phyloP scores from a whole-genome alignment of 768 basidiomycete species.

The Kwoniella heveanensis region DNA sequence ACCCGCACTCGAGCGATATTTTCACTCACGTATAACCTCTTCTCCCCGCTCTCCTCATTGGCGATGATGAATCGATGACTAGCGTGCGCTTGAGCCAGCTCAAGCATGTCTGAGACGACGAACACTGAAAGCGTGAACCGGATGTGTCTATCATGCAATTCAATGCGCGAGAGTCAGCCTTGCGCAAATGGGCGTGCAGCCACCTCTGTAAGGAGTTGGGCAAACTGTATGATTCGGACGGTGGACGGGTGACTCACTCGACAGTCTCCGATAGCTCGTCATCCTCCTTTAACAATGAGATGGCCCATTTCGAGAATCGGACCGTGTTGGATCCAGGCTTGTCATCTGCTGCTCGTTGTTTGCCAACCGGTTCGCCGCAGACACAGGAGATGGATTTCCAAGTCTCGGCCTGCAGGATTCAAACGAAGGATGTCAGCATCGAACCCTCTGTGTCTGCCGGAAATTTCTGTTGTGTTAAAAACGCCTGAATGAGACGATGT shows the following conservation, averaged over 20 bases:
- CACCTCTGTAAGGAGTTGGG: too few relatives aligned
- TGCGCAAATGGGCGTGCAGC: too few relatives aligned
- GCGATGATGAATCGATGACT: slow-evolving; percentile 85
- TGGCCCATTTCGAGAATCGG: slow-evolving; percentile 79
- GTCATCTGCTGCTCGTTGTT: slow-evolving; percentile 26
- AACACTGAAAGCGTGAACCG: slow-evolving; percentile 77
- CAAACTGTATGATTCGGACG: too few relatives aligned
- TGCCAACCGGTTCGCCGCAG: slow-evolving; percentile 79
- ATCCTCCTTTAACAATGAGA: slow-evolving; percentile 64
- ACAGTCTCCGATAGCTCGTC: slow-evolving; percentile 54
- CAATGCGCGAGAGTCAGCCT: slow-evolving; percentile 12
- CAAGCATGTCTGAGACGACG: slow-evolving; percentile 86
- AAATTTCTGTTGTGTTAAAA: too few relatives aligned
- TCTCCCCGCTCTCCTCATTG: slow-evolving; percentile 82
- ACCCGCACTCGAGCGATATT: too few relatives aligned
- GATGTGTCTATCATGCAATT: slow-evolving; percentile 58
- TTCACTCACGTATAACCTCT: slow-evolving; percentile 73
- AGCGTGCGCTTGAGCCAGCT: slow-evolving; percentile 87
- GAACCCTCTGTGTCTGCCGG: too few relatives aligned
- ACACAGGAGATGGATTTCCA: slow-evolving; percentile 72
- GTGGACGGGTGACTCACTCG: slow-evolving; percentile 62
- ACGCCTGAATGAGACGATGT: too few relatives aligned
- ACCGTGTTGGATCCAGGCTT: slow-evolving; percentile 38
- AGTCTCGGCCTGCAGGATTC: slow-evolving; percentile 60
- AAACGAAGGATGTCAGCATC: slow-evolving; percentile 27